A percentile compares a stretch with the other conserved stretches of the same genome.
phyloP scores from a whole-genome alignment of 257 asterid species.

The Sherardia arvensis region DNA sequence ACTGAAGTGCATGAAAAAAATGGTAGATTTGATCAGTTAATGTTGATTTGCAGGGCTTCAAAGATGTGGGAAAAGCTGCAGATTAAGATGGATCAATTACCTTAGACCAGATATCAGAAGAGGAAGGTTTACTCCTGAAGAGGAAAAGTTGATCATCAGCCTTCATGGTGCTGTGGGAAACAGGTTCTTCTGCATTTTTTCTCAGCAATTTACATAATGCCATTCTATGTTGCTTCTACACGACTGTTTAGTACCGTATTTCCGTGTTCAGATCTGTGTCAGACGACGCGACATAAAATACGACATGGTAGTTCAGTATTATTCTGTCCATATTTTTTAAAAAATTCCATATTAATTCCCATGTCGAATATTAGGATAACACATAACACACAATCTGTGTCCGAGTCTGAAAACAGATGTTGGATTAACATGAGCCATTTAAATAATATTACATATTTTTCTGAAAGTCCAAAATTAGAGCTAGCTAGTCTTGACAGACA shows the following conservation, averaged over 20 bases:
- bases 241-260: no score
- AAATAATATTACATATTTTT: not conserved
- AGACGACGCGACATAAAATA: no score
- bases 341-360: no score
- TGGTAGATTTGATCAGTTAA: not conserved
- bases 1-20: not conserved
- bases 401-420: not conserved
- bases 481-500: not conserved
- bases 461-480: no score
- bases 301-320: no score
- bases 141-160: slow-evolving; percentile 77
- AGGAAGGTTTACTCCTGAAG: slow-evolving; percentile 81
- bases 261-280: no score
- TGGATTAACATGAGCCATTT: not conserved
- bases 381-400: no score
- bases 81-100: slow-evolving; percentile 92
- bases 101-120: slow-evolving; percentile 88
- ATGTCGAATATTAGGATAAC: no score
- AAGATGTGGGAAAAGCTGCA: slow-evolving; percentile 92
- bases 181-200: slow-evolving; percentile 38
- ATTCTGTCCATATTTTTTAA: no score
- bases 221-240: no score
- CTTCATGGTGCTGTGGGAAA: slow-evolving; percentile 92
- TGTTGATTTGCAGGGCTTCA: slow-evolving; percentile 48
- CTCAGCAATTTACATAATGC: not conserved